phyloP scores from a whole-genome alignment of 768 basidiomycete species.

The Wakefieldia striispora region DNA sequence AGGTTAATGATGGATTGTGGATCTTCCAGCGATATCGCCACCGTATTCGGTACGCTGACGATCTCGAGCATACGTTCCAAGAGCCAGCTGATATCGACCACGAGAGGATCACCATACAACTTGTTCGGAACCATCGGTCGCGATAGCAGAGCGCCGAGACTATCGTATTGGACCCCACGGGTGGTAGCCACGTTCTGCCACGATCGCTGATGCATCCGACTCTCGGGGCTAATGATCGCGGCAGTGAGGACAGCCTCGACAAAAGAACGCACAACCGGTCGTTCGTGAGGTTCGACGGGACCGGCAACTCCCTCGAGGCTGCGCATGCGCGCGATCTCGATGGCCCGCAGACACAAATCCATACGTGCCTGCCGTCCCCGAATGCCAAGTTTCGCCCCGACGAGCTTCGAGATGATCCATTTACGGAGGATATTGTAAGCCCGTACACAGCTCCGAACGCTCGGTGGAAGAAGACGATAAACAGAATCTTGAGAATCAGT shows the following conservation, averaged over 20 bases:
- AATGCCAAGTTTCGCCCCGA: constrained; percentile 60
- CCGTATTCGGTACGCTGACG: constrained; percentile 68
- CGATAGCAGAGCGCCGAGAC: constrained; percentile 53
- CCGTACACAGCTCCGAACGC: constrained; percentile 71
- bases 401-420: constrained; percentile 73
- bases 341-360: constrained; percentile 66
- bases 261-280: constrained; percentile 72
- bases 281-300: constrained; percentile 44
- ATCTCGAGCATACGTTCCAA: constrained; percentile 80
- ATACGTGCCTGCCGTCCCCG: constrained; percentile 66
- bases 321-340: constrained; percentile 71
- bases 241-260: constrained; percentile 75
- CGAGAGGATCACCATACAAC: constrained; percentile 49
- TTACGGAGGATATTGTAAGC: constrained; percentile 75
- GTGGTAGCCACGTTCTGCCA: constrained; percentile 72
- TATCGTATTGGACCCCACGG: constrained; percentile 63
- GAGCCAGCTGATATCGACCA: constrained; percentile 80
- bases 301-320: constrained; percentile 41
- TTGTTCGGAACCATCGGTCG: constrained; percentile 46
- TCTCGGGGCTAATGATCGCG: constrained; percentile 76
- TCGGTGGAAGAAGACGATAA: constrained; percentile 73
- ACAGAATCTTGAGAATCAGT: constrained; percentile 69
- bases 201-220: constrained; percentile 71
- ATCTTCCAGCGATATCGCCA: constrained; percentile 54
- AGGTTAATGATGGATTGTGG: constrained; percentile 68